Evolutionary conservation across 2,329 filamentous ascomycete species (phyloP), one percentile per base, ranked within the genome.

Genomic region (Pezicula rhizophila): DNA sequence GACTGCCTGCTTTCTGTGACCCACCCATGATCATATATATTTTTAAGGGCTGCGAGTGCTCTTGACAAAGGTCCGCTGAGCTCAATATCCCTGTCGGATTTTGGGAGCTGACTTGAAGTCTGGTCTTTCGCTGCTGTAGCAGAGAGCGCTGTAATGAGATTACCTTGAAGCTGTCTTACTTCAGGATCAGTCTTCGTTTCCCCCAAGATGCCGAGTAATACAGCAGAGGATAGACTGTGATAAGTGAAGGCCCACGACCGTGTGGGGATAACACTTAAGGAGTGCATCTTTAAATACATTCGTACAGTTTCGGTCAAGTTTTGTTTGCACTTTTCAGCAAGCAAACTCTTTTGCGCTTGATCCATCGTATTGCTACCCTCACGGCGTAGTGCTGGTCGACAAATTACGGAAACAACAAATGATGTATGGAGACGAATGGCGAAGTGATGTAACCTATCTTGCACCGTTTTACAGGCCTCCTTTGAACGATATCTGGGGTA

Each of bases 211-310:
- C 80, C 80, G 8, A 85, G 74, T 3, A 85, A 68, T 3, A 85
- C 72, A 1, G 81, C 81, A 0, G 81, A 85, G 8, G 80, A 84
- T 7, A 85, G 71, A 1, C 81, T 80, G 57, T 85, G 80, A 50
- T 84, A 84, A 1, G 81, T 85, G 52, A 84, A 84, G 0, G 81
- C 80, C 81, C 81, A 85, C 49, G 79, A 84, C 23, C 81, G 71
- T 0, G 81, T 85, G 1, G 81, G 81, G 42, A 84, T 84, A 8
- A 82, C 77, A 2, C 80, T 84, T 26, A 85, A 67, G 53, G 83
- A 80, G 62, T 85, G 80, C 81, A 85, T 85, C 14, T 80, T 78
- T 18, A 85, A 68, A 59, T 84, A 85, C 80, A 84, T 85, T 37
- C 79, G 75, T 10, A 85, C 80, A 11, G 80, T 84, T 60, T 84